Conservation (phyloP, 1,139 yeast species). For the Lodderomyces metapsilosis region DNA sequence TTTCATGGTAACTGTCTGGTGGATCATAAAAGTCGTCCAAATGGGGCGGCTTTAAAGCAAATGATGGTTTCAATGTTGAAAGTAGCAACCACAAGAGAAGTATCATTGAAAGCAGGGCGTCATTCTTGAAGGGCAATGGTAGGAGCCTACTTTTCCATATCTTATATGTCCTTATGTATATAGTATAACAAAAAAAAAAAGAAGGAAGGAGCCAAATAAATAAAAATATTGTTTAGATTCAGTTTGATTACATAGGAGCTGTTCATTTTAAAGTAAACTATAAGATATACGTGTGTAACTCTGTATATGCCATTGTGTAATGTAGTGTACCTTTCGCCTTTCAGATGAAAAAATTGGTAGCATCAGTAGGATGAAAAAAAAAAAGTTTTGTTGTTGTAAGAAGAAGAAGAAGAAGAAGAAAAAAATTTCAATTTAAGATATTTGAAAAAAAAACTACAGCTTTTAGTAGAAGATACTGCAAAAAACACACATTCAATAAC, state of each 20-base stretch:
- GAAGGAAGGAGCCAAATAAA: too few species aligned
- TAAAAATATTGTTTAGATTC: too few species aligned
- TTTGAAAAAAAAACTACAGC: too few species aligned
- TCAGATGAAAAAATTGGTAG: neutral
- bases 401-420: neutral
- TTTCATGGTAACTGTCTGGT: slow-evolving; percentile 20
- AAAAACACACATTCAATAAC: neutral
- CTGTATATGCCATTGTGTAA: neutral
- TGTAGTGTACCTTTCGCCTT: neutral
- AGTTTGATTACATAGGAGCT: too few species aligned
- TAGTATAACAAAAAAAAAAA: slow-evolving; percentile 1
- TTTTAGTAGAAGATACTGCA: too few species aligned
- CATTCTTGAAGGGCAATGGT: too few species aligned
- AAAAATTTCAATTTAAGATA: neutral
- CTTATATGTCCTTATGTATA: neutral
- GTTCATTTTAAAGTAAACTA: neutral
- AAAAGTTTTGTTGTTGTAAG: too few species aligned
- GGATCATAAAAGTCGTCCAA: slow-evolving; percentile 23
- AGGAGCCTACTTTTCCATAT: too few species aligned
- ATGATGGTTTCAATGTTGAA: neutral
- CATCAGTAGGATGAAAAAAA: too few species aligned
- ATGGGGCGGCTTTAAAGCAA: slow-evolving; percentile 1
- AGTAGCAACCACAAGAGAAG: neutral
- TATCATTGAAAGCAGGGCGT: neutral
- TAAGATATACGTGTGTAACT: neutral